phyloP scores from a whole-genome alignment of 2,329 filamentous ascomycete genomes.

The Fusarium tricinctum region DNA sequence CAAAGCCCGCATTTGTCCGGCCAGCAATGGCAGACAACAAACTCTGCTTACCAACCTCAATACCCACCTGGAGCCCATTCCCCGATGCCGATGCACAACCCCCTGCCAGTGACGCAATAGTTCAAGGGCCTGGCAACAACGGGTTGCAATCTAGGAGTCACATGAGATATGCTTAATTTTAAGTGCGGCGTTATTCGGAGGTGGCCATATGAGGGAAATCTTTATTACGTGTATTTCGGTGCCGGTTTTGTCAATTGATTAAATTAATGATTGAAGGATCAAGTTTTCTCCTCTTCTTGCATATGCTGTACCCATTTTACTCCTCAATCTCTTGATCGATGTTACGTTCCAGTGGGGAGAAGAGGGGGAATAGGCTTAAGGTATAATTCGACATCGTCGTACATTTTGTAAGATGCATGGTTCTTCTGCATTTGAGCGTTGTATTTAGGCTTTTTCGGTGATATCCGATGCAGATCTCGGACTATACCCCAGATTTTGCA shows the following conservation, averaged over 20 bases:
- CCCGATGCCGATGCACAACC: constrained; percentile 14
- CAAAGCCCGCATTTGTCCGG: constrained; percentile 5
- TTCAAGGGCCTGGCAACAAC: accelerated
- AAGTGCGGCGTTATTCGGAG: background rate
- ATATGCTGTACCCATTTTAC: background rate
- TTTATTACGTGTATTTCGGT: too few relatives aligned
- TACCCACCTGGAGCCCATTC: constrained; percentile 6
- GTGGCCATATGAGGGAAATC: background rate
- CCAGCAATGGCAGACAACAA: constrained; percentile 7
- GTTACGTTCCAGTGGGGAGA: constrained; percentile 9
- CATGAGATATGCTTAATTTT: constrained; percentile 6
- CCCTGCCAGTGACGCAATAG: constrained; percentile 14
- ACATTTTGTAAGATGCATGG: background rate
- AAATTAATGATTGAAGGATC: background rate
- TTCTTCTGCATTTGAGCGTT: constrained; percentile 2
- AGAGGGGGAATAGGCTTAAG: constrained; percentile 6
- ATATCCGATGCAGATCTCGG: constrained; percentile 15
- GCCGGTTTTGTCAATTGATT: background rate
- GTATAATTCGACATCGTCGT: background rate
- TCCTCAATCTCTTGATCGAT: background rate
- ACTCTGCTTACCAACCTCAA: constrained; percentile 6
- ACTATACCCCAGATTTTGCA: background rate
- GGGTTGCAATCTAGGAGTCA: background rate
- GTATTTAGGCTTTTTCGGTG: background rate
- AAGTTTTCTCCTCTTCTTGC: background rate